Base-by-base conservation (phyloP, 2,329 filamentous ascomycete genomes). In the Neofusicoccum laricinum region DNA sequence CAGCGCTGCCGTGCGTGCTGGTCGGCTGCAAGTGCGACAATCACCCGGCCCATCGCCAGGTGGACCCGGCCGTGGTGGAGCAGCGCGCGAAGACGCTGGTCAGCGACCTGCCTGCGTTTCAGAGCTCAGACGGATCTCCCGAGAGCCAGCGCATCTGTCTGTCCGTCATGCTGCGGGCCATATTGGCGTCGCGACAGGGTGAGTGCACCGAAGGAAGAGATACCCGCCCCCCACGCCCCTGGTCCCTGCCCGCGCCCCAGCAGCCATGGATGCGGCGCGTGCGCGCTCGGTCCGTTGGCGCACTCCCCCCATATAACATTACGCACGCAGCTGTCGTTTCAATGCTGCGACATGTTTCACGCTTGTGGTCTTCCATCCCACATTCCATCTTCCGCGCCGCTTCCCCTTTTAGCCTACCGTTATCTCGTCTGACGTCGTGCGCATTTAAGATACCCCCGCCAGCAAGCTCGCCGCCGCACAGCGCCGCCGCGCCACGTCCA, bases 11-110 rank as follows among this genome's bases (percentile, higher is more conserved):
- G 8, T 90, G 90, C 61, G 84, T 94, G 67, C 85, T 97, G 46
- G 91, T 96, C 59, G 92, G 92, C 63, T 94, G 89, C 76, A 97
- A 97, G 82, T 96, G 92, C 80, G 94, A 97, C 76, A 86, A 88
- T 58, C 88, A 89, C 53, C 86, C 89, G 67, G 84, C 86, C 65
- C 81, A 87, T 65, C 88, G 90, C 72, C 85, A 92, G 73, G 83
- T 96, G 64, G 88, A 94, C 71, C 85, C 89, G 14, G 82, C 87
- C 32, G 84, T 80, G 63, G 84, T 95, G 64, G 88, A 91, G 71
- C 78, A 85, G 55, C 81, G 85, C 68, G 91, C 90, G 43, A 81
- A 78, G 67, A 73, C 76, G 69, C 85, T 89, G 66, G 84, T 89
- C 15, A 90, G 87, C 69, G 84, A 77, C 45, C 71, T 94, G 67